phyloP scores from a whole-genome alignment of 306 rosid genomes.

The Gastrolobium villosum region DNA sequence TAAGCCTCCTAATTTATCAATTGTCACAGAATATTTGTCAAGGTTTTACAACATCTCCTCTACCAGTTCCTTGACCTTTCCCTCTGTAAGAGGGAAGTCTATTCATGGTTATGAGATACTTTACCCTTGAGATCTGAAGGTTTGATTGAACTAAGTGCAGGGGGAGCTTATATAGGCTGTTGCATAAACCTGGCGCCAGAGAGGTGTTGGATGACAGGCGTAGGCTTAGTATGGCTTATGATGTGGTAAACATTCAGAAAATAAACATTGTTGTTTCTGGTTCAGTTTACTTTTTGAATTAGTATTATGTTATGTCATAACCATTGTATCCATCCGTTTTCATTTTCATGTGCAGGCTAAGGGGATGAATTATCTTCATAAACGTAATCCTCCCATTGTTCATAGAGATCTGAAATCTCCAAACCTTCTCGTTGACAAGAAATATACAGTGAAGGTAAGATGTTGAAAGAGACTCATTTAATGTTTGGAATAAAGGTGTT shows the following conservation, averaged over 20 bases:
- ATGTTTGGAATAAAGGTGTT: too few relatives aligned
- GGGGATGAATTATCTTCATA: slow-evolving; percentile 96
- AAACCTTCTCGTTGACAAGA: slow-evolving; percentile 89
- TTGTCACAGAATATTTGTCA: slow-evolving; percentile 89
- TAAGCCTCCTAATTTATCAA: slow-evolving; percentile 81
- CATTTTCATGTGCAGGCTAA: slow-evolving; percentile 71
- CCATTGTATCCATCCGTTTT: neutral
- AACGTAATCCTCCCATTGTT: slow-evolving; percentile 86
- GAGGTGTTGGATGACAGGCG: slow-evolving; percentile 85
- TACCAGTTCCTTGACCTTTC: slow-evolving; percentile 16
- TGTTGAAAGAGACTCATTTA: too few relatives aligned
- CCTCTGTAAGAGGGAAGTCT: neutral
- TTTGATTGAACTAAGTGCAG: slow-evolving; percentile 61
- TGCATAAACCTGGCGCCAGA: slow-evolving; percentile 75
- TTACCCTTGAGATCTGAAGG: slow-evolving; percentile 4
- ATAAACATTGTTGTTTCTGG: slow-evolving; percentile 5
- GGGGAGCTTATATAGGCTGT: slow-evolving; percentile 87
- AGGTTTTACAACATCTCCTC: slow-evolving; percentile 60
- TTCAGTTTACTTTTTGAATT: slow-evolving; percentile 2
- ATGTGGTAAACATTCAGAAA: slow-evolving; percentile 66
- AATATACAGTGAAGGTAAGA: slow-evolving; percentile 82
- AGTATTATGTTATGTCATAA: neutral
- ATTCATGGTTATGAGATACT: neutral
- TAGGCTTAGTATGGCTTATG: slow-evolving; percentile 81
- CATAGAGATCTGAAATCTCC: slow-evolving; percentile 94